phyloP scores from a whole-genome alignment of 441 rosid genomes.

The Populus trichocarpa region DNA sequence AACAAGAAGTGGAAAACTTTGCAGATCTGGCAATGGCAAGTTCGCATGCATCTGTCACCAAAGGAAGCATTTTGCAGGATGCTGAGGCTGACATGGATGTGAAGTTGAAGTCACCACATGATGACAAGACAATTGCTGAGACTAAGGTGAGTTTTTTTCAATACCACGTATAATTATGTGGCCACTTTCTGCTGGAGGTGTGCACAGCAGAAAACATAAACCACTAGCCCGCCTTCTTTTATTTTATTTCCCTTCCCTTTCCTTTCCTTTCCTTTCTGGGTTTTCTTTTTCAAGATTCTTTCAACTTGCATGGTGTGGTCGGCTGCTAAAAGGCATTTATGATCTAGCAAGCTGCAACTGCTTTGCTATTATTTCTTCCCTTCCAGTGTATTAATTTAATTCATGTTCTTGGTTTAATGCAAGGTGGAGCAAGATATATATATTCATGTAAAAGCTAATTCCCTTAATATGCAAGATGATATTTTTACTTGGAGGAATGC shows the following conservation, averaged over 20 bases:
- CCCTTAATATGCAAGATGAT: not conserved
- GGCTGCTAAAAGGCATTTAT: not conserved
- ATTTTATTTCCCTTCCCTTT: not conserved
- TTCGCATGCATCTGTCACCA: constrained; percentile 17
- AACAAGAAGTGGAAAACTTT: constrained; percentile 20
- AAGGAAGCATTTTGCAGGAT: constrained; percentile 11
- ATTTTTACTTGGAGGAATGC: not conserved
- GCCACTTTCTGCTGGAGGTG: not conserved
- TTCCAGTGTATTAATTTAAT: not conserved
- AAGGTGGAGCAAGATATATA: not conserved
- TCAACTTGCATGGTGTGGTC: not conserved
- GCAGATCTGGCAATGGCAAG: constrained; percentile 27
- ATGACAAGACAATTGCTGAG: constrained; percentile 25
- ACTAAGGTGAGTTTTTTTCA: constrained; percentile 23
- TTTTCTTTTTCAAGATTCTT: not conserved
- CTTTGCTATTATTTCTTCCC: not conserved
- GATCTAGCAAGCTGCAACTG: not conserved
- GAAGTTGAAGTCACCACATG: constrained; percentile 19
- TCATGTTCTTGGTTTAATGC: not conserved
- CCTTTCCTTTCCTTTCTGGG: not conserved
- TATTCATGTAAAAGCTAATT: not conserved
- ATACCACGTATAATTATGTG: not conserved
- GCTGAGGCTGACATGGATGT: constrained; percentile 20
- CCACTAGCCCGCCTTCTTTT: not conserved
- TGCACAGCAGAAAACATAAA: not conserved